phyloP scores from a whole-genome alignment of 805 yeast species.

The Blastobotrys muscicola region DNA sequence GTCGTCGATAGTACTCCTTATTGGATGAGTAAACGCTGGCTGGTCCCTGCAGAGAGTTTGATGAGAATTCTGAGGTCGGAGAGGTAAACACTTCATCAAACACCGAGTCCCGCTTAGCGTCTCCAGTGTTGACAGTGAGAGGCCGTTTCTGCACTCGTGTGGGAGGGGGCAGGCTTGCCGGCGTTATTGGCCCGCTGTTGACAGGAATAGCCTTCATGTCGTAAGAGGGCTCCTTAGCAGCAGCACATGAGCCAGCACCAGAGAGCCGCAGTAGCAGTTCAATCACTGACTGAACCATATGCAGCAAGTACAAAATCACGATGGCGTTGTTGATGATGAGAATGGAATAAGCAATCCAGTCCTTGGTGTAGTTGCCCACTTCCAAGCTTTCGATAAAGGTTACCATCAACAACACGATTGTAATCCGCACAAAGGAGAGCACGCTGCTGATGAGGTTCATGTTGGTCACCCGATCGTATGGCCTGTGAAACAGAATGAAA shows the following conservation, averaged over 20 bases:
- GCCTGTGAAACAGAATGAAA: conserved; percentile 16
- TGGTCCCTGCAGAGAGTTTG: conserved; percentile 1
- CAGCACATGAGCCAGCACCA: conserved; percentile 11
- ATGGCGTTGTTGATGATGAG: conserved; percentile 24
- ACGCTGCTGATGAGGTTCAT: conserved; percentile 19
- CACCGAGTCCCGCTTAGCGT: conserved; percentile 4
- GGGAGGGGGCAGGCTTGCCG: neutral
- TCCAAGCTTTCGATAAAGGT: conserved; percentile 21
- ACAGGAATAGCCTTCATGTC: conserved; percentile 4
- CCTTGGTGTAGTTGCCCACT: conserved; percentile 14
- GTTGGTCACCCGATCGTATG: conserved; percentile 20
- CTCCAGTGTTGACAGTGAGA: neutral
- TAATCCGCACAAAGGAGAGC: conserved; percentile 16
- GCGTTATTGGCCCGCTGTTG: too few species aligned
- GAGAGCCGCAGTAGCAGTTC: conserved; percentile 17
- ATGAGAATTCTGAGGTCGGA: conserved; percentile 11
- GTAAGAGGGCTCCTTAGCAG: neutral
- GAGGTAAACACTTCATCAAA: conserved; percentile 12
- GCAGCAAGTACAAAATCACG: conserved; percentile 21
- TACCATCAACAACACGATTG: conserved; percentile 17
- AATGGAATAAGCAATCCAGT: conserved; percentile 27
- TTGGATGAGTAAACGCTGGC: neutral
- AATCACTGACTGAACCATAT: conserved; percentile 20
- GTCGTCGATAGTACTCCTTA: conserved; percentile 15
- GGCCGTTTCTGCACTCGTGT: neutral